A percentile compares a stretch with the other conserved stretches of the same genome.
Evolutionary conservation across 768 basidiomycete genomes (phyloP).

Genomic region (Hypholoma fasciculare): DNA sequence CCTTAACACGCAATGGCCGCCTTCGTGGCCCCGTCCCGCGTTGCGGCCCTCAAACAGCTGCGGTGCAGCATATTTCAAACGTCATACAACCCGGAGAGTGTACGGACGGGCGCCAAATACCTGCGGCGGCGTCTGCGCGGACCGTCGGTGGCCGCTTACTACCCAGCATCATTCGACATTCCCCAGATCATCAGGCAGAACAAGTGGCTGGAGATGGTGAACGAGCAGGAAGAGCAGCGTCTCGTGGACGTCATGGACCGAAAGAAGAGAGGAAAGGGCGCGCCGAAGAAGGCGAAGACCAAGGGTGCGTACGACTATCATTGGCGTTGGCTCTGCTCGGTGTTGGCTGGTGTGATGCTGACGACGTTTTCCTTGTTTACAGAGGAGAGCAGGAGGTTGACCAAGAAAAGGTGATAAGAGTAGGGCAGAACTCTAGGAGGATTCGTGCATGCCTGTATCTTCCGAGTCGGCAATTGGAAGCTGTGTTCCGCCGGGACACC

Average conservation of each 20-base stretch:
- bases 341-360: background rate
- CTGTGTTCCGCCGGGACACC: too few species aligned
- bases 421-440: too few species aligned
- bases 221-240: constrained; percentile 68
- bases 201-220: constrained; percentile 59
- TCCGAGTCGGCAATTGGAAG: background rate
- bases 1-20: constrained; percentile 14
- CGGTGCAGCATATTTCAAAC: constrained; percentile 84
- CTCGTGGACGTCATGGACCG: constrained; percentile 65
- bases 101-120: constrained; percentile 91
- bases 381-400: constrained; percentile 28
- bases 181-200: constrained; percentile 48
- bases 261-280: constrained; percentile 79
- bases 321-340: background rate
- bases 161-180: constrained; percentile 63
- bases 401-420: constrained; percentile 25
- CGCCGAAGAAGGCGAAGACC: constrained; percentile 77
- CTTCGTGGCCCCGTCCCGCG: constrained; percentile 44
- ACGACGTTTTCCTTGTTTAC: constrained; percentile 1
- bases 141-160: constrained; percentile 84
- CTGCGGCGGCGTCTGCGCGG: constrained; percentile 80
- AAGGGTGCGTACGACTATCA: constrained; percentile 45
- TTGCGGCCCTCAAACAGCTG: constrained; percentile 61
- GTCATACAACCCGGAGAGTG: constrained; percentile 78
- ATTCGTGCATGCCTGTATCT: background rate